Base-by-base conservation (phyloP, 192 early-diverging fungal genomes). In the Coemansia reversa region DNA sequence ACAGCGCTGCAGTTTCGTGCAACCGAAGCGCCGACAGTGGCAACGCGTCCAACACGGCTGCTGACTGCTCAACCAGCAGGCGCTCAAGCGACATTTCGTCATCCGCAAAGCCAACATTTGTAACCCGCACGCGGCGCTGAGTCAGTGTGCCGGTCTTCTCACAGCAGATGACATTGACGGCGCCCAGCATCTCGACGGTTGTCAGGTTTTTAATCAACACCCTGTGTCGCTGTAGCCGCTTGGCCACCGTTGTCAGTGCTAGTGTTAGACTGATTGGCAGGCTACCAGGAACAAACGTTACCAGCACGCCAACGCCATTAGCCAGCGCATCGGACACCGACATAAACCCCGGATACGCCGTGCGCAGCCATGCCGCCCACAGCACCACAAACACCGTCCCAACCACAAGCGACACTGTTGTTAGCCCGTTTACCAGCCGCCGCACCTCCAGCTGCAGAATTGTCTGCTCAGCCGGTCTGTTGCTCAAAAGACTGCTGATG, bases 141-240 rank as follows among this genome's bases (percentile, higher is more conserved):
- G 94, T 97, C 39, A 97, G 73, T 7, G 93, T 97, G 0, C 93
- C 94, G n/a, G 94, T 95, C 81, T 97, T 97, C 73, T 97, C 93
- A 42, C 90, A 92, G 63, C 78, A 84, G 8, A 87, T 84, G 7
- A 91, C 86, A 60, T 75, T 86, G 52, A 93, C 86, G 51, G 87
- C 87, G 24, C 93, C 95, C 19, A 97, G 84, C 4, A 93, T 93
- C 81, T 97, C 93, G 60, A 97, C 87, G 0, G 90, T 90, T 30
- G 88, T 85, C n/a, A 97, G 81, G 25, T 90, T 87, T 70, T 94
- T 93, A 47, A 89, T 85, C 27, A 95, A 76, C 51, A 94, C 86
- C 33, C 86, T 86, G 57, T 79, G 80, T 28, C 82, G 70, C 51
- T 87, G 84, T 89, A 93, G 90, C 20, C 88, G 81, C 45, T 86